Evolutionary conservation across 169 alveolate genomes (phyloP).

Genomic region (Plasmodium cynomolgi): DNA sequence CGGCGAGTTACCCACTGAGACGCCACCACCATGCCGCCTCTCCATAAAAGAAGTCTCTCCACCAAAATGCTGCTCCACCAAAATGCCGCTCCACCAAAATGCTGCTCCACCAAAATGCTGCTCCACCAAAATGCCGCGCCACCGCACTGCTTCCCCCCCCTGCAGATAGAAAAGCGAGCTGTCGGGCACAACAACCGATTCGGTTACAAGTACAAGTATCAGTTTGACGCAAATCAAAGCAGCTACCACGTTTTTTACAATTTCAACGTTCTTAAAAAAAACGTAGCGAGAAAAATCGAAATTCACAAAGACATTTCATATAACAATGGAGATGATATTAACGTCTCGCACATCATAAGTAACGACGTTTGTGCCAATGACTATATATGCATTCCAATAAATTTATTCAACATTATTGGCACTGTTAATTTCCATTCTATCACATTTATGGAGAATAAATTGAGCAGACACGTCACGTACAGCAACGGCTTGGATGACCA

Average conservation of each 20-base stretch:
- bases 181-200: conserved; percentile 58
- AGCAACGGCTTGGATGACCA: conserved; percentile 63
- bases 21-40: neutral
- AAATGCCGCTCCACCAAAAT: neutral
- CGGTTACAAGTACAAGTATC: conserved; percentile 56
- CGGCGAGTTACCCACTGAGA: neutral
- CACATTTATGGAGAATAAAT: conserved; percentile 24
- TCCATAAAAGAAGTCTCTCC: neutral
- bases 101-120: neutral
- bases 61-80: neutral
- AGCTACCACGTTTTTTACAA: conserved; percentile 27
- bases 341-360: conserved; percentile 57
- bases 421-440: conserved; percentile 46
- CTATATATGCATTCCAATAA: conserved; percentile 68
- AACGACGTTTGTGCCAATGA: conserved; percentile 64
- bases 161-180: conserved; percentile 35
- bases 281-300: conserved; percentile 35
- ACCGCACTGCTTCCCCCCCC: neutral
- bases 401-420: conserved; percentile 51
- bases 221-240: conserved; percentile 19
- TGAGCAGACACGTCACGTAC: conserved; percentile 49
- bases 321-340: conserved; percentile 73
- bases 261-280: conserved; percentile 40
- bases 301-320: conserved; percentile 69
- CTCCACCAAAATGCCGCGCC: neutral